Conservation (phyloP, 2,329 filamentous ascomycete genomes). For the Grosmannia huntii region DNA sequence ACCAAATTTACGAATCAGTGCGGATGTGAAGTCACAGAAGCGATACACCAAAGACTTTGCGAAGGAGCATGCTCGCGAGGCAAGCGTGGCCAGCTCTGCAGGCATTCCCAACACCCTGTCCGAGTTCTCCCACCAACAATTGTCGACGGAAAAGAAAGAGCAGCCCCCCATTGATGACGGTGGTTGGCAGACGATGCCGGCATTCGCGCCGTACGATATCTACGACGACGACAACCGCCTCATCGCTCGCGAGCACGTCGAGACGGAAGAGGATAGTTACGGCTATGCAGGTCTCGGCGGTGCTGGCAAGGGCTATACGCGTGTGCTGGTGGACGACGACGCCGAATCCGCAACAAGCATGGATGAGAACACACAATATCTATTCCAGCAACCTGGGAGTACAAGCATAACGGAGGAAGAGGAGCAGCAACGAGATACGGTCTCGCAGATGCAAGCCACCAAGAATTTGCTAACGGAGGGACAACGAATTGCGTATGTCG, state of each 20-base stretch:
- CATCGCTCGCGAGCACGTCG: slow-evolving; percentile 65
- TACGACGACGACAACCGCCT: slow-evolving; percentile 90
- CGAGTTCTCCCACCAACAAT: slow-evolving; percentile 83
- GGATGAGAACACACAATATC: slow-evolving; percentile 92
- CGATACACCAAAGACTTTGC: slow-evolving; percentile 11
- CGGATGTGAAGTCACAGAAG: neutral
- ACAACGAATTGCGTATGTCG: slow-evolving; percentile 92
- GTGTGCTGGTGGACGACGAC: slow-evolving; percentile 91
- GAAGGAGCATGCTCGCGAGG: slow-evolving; percentile 24
- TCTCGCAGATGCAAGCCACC: slow-evolving; percentile 87
- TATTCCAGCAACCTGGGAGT: slow-evolving; percentile 56
- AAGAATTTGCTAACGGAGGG: slow-evolving; percentile 92
- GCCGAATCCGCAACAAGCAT: slow-evolving; percentile 87
- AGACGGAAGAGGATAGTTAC: slow-evolving; percentile 53
- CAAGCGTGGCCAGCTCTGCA: slow-evolving; percentile 24
- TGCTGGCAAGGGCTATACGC: slow-evolving; percentile 88
- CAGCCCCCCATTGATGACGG: slow-evolving; percentile 48
- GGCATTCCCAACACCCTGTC: slow-evolving; percentile 36
- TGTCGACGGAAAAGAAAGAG: slow-evolving; percentile 44
- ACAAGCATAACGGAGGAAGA: slow-evolving; percentile 53
- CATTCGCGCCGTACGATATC: slow-evolving; percentile 83
- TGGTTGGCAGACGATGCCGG: slow-evolving; percentile 88
- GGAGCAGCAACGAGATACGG: slow-evolving; percentile 72
- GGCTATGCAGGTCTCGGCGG: slow-evolving; percentile 71
- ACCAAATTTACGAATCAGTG: neutral